Evolutionary conservation across 805 yeast species (phyloP).

Genomic region (Blastobotrys peoriensis): DNA sequence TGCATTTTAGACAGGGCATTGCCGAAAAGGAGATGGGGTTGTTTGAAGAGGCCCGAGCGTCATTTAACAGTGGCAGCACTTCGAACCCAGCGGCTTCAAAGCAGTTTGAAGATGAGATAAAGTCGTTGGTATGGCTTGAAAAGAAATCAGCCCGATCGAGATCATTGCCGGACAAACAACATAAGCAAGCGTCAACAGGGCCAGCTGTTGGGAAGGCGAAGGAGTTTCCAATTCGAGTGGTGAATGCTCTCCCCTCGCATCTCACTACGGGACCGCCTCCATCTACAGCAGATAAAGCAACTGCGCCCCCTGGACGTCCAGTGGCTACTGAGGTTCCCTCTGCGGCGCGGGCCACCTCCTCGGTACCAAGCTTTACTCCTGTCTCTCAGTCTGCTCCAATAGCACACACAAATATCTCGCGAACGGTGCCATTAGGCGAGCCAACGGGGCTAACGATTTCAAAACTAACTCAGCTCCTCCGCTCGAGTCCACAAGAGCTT

Average conservation of each 20-base stretch:
- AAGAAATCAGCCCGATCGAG: background rate
- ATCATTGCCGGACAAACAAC: too few relatives aligned
- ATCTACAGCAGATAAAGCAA: background rate
- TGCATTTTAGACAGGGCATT: constrained; percentile 14
- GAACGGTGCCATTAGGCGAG: background rate
- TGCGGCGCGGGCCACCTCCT: background rate
- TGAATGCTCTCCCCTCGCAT: constrained; percentile 14
- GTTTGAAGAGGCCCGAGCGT: constrained; percentile 6
- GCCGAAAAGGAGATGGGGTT: constrained; percentile 14
- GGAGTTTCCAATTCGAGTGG: constrained; percentile 10
- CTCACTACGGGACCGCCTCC: background rate
- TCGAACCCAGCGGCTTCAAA: constrained; percentile 10
- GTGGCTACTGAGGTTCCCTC: background rate
- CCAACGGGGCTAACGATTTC: constrained; percentile 13
- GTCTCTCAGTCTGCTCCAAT: background rate
- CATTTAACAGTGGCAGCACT: constrained; percentile 12
- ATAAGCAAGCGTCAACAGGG: background rate
- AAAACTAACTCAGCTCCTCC: constrained; percentile 16
- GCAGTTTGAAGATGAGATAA: constrained; percentile 5
- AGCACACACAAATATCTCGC: background rate
- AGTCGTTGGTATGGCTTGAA: background rate
- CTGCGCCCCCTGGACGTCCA: background rate
- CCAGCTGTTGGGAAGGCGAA: background rate
- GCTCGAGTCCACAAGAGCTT: constrained; percentile 13
- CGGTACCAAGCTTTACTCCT: background rate